A percentile compares a stretch with the other conserved stretches of the same genome.
These are phyloP conservation scores for Myriosclerotinia duriaeana DNA, from an alignment of 2,329 filamentous ascomycete genomes.

Conservation along the genomic window DNA sequence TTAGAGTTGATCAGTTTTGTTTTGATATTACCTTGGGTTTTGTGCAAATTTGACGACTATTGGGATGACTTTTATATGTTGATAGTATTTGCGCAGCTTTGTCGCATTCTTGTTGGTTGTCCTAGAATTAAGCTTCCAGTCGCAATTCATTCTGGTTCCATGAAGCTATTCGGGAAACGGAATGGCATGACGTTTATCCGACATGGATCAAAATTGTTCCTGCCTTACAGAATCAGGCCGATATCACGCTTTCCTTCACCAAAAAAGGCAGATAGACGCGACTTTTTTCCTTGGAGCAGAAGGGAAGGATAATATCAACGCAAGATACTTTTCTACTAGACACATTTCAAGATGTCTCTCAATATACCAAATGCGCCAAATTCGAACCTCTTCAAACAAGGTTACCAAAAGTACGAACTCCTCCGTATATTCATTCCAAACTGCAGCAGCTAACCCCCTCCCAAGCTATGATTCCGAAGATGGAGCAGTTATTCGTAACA, in stretches of 20 bases:
- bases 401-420: slow-evolving; percentile 73
- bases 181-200: slow-evolving; percentile 16
- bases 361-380: slow-evolving; percentile 94
- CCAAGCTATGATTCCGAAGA: slow-evolving; percentile 95
- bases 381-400: slow-evolving; percentile 88
- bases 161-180: slow-evolving; percentile 24
- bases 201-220: background rate
- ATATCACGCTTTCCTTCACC: slow-evolving; percentile 4
- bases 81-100: background rate
- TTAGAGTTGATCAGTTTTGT: background rate
- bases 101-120: slow-evolving; percentile 10
- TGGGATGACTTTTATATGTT: background rate
- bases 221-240: slow-evolving; percentile 11
- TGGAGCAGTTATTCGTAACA: slow-evolving; percentile 96
- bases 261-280: slow-evolving; percentile 21
- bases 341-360: slow-evolving; percentile 71
- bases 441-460: slow-evolving; percentile 40
- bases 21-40: background rate
- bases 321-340: slow-evolving; percentile 20
- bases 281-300: slow-evolving; percentile 19
- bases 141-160: slow-evolving; percentile 16
- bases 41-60: background rate
- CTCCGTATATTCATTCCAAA: slow-evolving; percentile 38
- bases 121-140: slow-evolving; percentile 8
- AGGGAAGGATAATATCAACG: slow-evolving; percentile 23